These are phyloP conservation scores for Solanum verrucosum DNA, from an alignment of 257 asterid genomes.

Conservation along the genomic window DNA sequence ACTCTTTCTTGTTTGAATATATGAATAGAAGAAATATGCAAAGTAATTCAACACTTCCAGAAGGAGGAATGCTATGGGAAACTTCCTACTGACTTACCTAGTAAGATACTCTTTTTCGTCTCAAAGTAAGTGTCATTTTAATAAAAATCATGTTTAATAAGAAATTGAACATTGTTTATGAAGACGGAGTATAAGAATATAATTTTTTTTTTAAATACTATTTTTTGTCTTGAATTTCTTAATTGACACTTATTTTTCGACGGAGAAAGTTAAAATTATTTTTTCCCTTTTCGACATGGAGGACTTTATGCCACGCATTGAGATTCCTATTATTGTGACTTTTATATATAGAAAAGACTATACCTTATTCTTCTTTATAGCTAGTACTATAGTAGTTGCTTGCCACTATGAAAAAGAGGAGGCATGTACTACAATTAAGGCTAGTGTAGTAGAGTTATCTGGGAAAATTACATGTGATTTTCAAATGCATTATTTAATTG, in stretches of 20 bases:
- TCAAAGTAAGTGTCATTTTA: background rate
- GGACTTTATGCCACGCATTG: background rate
- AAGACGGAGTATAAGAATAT: background rate
- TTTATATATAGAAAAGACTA: background rate
- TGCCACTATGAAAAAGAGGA: background rate
- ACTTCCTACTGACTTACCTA: background rate
- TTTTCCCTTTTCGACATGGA: background rate
- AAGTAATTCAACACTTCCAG: background rate
- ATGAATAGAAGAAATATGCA: background rate
- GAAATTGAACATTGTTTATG: background rate
- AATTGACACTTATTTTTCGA: background rate
- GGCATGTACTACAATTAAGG: background rate
- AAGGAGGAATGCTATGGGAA: background rate
- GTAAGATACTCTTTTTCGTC: background rate
- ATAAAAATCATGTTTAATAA: background rate
- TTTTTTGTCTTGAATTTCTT: background rate
- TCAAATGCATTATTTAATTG: background rate
- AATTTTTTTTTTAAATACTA: too few species aligned
- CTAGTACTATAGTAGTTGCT: background rate
- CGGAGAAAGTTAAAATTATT: too few species aligned
- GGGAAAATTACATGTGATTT: background rate
- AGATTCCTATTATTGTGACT: background rate
- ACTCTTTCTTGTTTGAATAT: background rate
- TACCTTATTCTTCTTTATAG: background rate
- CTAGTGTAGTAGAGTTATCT: background rate